Evolutionary conservation across 2,329 filamentous ascomycete genomes (phyloP), one percentile per base, ranked within the genome.

Genomic region (Xylaria sp.): DNA sequence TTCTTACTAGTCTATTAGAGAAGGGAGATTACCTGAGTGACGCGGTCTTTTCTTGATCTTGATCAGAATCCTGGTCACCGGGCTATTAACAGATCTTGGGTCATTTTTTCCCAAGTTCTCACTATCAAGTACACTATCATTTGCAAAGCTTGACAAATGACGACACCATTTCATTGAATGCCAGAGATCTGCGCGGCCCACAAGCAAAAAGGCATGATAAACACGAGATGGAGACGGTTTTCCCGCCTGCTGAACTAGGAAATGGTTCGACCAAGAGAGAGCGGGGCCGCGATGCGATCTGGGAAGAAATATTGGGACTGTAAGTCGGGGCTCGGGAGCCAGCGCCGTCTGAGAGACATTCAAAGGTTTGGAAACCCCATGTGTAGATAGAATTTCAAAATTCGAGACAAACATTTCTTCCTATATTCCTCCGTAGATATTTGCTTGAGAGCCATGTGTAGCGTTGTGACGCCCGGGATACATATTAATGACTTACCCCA

Each of bases 171-270:
- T 2, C 23, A 20, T 28, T 28, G 23, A 64, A 64, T 28, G 36
- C 41, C 39, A 43, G 23, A 51, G 54, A 60, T 58, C 56, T 25
- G 43, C 28, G 46, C 28, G 46, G 41, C 25, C 66, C 66, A 61
- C 56, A 51, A 23, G 41, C 57, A 59, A 64, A 57, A 5, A 59
- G 51, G 6, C 41, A 46, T 48, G 43, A 46, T 57, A 58, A 59
- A 67, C 55, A 62, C 28, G 65, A 54, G 60, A 67, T 55, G 55
- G 54, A n/a, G 36, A 41, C 62, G 10, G 23, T 20, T 62, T 54
- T 36, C 33, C 18, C 49, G 39, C 25, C 39, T 55, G 18, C 60
- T 62, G 18, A 55, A 46, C 51, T 63, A 28, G 58, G 54, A 67
- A 67, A 51, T 23, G 20, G 52, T 36, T 46, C 46, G 39, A 12